These are phyloP conservation scores for Sideroxylon spinosum DNA, from an alignment of 179 eudicot species.

Conservation along the genomic window DNA sequence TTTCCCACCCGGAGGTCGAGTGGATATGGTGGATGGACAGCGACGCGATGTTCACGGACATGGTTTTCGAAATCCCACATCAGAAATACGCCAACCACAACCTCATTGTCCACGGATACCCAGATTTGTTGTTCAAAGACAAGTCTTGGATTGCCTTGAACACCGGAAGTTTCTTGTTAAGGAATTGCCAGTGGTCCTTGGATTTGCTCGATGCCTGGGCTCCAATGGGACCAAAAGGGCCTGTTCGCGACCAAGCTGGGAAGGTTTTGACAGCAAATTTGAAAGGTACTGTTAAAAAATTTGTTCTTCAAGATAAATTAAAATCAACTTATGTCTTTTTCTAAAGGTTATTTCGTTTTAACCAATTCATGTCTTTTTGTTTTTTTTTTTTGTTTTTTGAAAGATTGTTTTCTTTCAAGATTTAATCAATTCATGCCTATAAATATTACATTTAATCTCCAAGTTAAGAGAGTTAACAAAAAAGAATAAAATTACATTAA, in stretches of 20 bases:
- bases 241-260: conserved; percentile 52
- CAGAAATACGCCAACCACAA: conserved; percentile 31
- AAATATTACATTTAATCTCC: no score
- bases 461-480: no score
- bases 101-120: conserved; percentile 54
- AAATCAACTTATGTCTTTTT: no score
- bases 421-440: no score
- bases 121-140: conserved; percentile 41
- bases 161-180: conserved; percentile 48
- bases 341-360: no score
- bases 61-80: conserved; percentile 52
- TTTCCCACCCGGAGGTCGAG: conserved; percentile 56
- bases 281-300: no score
- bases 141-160: conserved; percentile 58
- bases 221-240: conserved; percentile 60
- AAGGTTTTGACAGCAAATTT: conserved; percentile 41
- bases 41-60: conserved; percentile 61
- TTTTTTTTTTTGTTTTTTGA: no score
- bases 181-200: conserved; percentile 57
- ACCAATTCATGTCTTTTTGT: no score
- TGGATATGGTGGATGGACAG: conserved; percentile 75
- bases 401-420: no score
- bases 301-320: no score
- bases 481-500: no score
- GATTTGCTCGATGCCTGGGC: conserved; percentile 62